These are phyloP conservation scores for Calonectria multiphialidica DNA, from an alignment of 2,329 filamentous ascomycete species.

Conservation along the genomic window DNA sequence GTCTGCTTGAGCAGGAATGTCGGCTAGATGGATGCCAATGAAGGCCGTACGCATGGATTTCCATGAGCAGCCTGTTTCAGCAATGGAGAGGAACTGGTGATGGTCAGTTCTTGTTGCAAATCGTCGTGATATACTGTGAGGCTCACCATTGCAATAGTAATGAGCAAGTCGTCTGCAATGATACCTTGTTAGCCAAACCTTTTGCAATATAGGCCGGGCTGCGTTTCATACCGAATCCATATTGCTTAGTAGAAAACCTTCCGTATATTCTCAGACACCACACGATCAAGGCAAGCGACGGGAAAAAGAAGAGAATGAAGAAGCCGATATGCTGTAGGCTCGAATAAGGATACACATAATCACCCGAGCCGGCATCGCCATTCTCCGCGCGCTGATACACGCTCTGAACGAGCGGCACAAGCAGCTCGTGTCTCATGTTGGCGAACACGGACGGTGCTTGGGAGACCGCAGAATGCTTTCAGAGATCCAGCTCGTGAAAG, in stretches of 20 bases:
- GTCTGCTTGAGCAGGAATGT: constrained; percentile 43
- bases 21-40: constrained; percentile 43
- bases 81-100: constrained; percentile 22
- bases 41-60: constrained; percentile 36
- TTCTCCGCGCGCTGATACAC: constrained; percentile 16
- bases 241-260: constrained; percentile 29
- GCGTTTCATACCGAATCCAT: constrained; percentile 26
- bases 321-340: constrained; percentile 31
- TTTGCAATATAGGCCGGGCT: neutral
- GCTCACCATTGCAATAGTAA: constrained; percentile 30
- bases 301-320: constrained; percentile 35
- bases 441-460: neutral
- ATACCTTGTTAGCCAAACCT: neutral
- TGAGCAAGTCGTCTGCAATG: constrained; percentile 27
- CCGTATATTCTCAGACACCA: constrained; percentile 30
- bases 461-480: neutral
- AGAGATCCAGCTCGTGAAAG: constrained; percentile 19
- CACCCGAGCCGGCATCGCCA: constrained; percentile 4
- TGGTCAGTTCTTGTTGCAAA: neutral
- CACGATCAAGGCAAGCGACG: constrained; percentile 24
- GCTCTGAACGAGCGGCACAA: constrained; percentile 14
- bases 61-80: constrained; percentile 32
- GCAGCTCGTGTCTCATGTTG: constrained; percentile 24
- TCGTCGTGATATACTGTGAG: too few relatives aligned
- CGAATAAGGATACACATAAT: constrained; percentile 28